phyloP scores from a whole-genome alignment of 148 eudicot species.

The Cornus controversa region DNA sequence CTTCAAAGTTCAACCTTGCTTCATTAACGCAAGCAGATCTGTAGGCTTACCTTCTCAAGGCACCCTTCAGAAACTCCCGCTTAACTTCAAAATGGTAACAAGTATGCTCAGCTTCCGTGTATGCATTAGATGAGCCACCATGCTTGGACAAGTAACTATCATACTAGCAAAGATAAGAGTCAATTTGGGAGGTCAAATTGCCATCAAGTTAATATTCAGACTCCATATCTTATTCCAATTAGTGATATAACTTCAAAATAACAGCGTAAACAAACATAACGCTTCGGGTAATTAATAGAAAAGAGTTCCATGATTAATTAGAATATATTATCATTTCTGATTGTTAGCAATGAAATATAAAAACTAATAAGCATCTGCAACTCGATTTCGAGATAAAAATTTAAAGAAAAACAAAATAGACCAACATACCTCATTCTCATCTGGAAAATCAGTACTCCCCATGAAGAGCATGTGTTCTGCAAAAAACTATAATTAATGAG shows the following conservation, averaged over 20 bases:
- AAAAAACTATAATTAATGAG: conserved; percentile 5
- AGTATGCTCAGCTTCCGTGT: conserved; percentile 91
- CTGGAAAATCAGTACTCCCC: conserved; percentile 96
- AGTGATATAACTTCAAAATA: not conserved
- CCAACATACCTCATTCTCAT: conserved; percentile 86
- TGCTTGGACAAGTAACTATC: conserved; percentile 96
- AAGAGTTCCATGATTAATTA: not conserved
- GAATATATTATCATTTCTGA: not conserved
- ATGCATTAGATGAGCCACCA: conserved; percentile 98
- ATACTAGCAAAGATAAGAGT: conserved; percentile 61
- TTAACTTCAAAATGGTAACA: conserved; percentile 97
- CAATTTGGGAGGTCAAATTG: conserved; percentile 11
- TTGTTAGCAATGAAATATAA: not conserved
- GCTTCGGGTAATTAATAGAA: not conserved
- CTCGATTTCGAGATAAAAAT: not conserved
- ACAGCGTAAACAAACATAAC: not conserved
- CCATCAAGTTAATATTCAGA: not conserved
- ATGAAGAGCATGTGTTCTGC: conserved; percentile 98
- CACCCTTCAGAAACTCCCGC: conserved; percentile 78
- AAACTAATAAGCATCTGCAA: not conserved
- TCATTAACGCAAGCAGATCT: not conserved
- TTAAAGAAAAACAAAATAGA: conserved; percentile 4
- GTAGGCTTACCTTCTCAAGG: conserved; percentile 52
- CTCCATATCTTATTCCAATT: not conserved
- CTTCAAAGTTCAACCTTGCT: not conserved